Conservation (phyloP, 345 rosid genomes). For the Brassica incana region DNA sequence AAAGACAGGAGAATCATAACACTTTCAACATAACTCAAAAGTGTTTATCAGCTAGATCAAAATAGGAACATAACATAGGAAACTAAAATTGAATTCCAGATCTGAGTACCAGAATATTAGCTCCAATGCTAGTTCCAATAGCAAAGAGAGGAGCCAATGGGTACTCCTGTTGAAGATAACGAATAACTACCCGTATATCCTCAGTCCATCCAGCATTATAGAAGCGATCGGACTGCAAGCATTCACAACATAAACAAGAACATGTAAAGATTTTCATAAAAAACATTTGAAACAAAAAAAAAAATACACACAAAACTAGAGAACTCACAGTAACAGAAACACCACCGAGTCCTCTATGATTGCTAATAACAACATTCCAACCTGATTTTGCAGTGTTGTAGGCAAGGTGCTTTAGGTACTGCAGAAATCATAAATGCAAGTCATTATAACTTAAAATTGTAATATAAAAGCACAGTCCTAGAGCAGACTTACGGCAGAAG, state of each 20-base stretch:
- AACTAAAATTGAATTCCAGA: neutral
- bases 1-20: neutral
- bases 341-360: constrained; percentile 90
- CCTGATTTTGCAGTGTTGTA: constrained; percentile 62
- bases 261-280: too few species aligned
- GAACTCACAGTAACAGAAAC: constrained; percentile 84
- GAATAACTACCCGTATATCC: constrained; percentile 60
- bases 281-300: neutral
- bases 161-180: constrained; percentile 57
- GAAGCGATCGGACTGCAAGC: constrained; percentile 81
- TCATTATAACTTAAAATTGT: neutral
- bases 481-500: constrained; percentile 53
- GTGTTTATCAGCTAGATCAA: neutral
- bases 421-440: constrained; percentile 20
- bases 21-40: neutral
- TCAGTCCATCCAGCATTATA: constrained; percentile 96
- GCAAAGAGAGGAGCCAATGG: constrained; percentile 84
- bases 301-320: neutral
- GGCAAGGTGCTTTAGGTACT: constrained; percentile 80
- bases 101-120: constrained; percentile 65
- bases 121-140: constrained; percentile 95
- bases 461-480: neutral
- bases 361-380: constrained; percentile 85
- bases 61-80: neutral
- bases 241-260: neutral